phyloP scores from a whole-genome alignment of 768 basidiomycete species.

The Arthromyces matolae region DNA sequence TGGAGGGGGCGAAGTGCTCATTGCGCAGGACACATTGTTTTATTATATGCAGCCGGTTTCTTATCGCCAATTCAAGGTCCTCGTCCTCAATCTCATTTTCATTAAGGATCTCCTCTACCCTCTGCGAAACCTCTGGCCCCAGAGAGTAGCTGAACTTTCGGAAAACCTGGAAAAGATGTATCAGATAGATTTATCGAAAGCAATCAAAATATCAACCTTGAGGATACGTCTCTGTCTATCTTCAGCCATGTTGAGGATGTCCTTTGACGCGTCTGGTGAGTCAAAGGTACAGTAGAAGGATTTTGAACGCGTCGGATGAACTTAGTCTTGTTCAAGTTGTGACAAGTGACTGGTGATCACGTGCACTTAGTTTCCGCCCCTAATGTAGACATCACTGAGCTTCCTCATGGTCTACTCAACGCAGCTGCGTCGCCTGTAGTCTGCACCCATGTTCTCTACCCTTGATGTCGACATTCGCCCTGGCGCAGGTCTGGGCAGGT shows the following conservation, averaged over 20 bases:
- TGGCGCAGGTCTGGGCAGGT: constrained; percentile 71
- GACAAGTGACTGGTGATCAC: too few relatives aligned
- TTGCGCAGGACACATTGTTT: constrained; percentile 91
- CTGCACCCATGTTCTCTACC: constrained; percentile 55
- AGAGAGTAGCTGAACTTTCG: constrained; percentile 86
- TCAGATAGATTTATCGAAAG: background rate
- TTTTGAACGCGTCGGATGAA: constrained; percentile 10
- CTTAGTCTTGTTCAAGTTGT: constrained; percentile 2
- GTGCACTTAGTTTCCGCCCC: constrained; percentile 9
- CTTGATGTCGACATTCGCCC: constrained; percentile 76
- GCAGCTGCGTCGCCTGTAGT: background rate
- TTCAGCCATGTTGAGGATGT: constrained; percentile 35
- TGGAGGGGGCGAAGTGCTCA: constrained; percentile 97
- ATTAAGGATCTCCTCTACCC: constrained; percentile 68
- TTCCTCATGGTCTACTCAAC: constrained; percentile 1
- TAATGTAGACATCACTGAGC: constrained; percentile 9
- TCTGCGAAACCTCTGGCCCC: constrained; percentile 70
- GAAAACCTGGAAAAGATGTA: constrained; percentile 53
- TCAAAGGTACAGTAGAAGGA: too few relatives aligned
- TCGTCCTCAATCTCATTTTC: constrained; percentile 67
- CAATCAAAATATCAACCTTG: constrained; percentile 30
- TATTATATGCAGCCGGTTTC: constrained; percentile 87
- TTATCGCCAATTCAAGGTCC: constrained; percentile 69
- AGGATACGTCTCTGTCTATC: constrained; percentile 45
- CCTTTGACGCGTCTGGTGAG: constrained; percentile 4